These are phyloP conservation scores for Tetracladium marchalianum DNA, from an alignment of 495 filamentous ascomycete species.

Conservation along the genomic window DNA sequence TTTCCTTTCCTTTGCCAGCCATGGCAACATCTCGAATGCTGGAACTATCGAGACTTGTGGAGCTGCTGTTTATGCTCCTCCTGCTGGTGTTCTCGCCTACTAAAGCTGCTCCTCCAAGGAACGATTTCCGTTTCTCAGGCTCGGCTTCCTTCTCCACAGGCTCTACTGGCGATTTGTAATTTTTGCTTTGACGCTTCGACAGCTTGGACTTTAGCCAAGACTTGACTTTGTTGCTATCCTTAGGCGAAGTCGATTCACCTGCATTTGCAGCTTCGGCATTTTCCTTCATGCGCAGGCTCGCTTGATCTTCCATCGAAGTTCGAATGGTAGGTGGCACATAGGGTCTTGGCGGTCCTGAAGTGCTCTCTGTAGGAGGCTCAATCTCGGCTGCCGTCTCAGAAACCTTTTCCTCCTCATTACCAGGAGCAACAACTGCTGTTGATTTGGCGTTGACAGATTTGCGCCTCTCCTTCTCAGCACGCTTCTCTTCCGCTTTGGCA, in stretches of 20 bases:
- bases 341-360: neutral
- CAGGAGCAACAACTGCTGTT: neutral
- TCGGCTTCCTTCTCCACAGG: constrained; percentile 15
- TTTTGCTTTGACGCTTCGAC: constrained; percentile 30
- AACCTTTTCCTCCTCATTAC: neutral
- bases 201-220: constrained; percentile 52
- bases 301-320: constrained; percentile 19
- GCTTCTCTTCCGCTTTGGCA: constrained; percentile 38
- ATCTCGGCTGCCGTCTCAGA: neutral
- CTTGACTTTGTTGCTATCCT: constrained; percentile 35
- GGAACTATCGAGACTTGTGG: constrained; percentile 23
- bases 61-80: constrained; percentile 15
- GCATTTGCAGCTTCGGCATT: constrained; percentile 21
- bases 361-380: neutral
- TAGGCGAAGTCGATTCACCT: constrained; percentile 10
- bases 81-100: constrained; percentile 23
- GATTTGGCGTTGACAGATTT: constrained; percentile 7
- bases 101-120: constrained; percentile 38
- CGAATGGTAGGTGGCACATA: constrained; percentile 4
- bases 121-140: constrained; percentile 21
- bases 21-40: constrained; percentile 41
- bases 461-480: constrained; percentile 13
- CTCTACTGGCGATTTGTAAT: constrained; percentile 19
- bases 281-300: constrained; percentile 12
- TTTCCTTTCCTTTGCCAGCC: constrained; percentile 26